Percentiles rank a stretch among this genome's conserved stretches.
Evolutionary conservation across 495 filamentous ascomycete species (phyloP).

Genomic region (Aspergillus kassunensis): DNA sequence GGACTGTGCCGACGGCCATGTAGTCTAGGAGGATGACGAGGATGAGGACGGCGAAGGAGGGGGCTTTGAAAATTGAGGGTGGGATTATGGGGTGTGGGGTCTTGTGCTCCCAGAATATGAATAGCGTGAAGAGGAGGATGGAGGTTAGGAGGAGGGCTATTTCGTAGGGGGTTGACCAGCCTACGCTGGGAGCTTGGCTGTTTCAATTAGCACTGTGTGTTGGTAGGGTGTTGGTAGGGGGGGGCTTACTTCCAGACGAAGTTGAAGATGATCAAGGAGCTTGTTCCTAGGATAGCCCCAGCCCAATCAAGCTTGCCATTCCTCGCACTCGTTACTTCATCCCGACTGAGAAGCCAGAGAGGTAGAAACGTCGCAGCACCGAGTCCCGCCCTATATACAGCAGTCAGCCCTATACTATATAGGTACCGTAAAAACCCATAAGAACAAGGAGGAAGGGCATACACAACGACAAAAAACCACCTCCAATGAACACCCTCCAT

Average conservation of each 20-base stretch:
- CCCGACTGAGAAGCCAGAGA: conserved; percentile 31
- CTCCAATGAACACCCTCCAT: conserved; percentile 40
- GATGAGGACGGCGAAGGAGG: conserved; percentile 45
- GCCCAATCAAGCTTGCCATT: conserved; percentile 46
- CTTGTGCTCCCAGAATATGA: conserved; percentile 45
- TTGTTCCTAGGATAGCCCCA: conserved; percentile 43
- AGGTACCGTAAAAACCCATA: neutral
- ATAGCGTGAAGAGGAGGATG: conserved; percentile 34
- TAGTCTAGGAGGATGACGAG: conserved; percentile 47
- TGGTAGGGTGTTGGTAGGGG: neutral
- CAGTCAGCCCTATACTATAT: neutral
- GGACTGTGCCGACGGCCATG: conserved; percentile 46
- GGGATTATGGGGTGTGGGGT: conserved; percentile 47
- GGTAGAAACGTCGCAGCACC: conserved; percentile 29
- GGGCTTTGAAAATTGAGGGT: conserved; percentile 47
- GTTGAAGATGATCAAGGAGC: conserved; percentile 49
- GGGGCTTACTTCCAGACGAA: conserved; percentile 51
- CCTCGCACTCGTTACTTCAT: conserved; percentile 38
- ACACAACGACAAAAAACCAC: conserved; percentile 51
- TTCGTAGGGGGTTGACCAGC: conserved; percentile 46
- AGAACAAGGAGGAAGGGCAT: conserved; percentile 1
- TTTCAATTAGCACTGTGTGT: neutral
- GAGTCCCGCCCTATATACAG: conserved; percentile 30
- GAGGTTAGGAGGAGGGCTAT: conserved; percentile 42
- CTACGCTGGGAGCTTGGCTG: conserved; percentile 49